Evolutionary conservation across 805 yeast genomes (phyloP), one percentile per base, ranked within the genome.

Genomic region (Sugiyamaella boreocaroliniensis): DNA sequence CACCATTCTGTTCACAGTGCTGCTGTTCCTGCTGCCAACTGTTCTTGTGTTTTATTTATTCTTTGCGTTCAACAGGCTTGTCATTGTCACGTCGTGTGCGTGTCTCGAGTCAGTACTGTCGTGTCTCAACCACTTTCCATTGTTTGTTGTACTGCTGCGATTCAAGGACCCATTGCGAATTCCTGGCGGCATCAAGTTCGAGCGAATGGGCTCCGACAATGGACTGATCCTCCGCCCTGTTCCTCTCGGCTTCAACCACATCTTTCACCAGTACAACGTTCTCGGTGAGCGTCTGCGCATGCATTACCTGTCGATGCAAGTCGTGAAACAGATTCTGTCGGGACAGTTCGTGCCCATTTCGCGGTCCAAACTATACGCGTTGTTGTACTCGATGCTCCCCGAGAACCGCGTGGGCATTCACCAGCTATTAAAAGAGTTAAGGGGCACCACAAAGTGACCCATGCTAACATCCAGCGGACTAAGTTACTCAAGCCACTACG

Each of bases 21-120:
- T 87, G 49, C 69, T 85, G 0, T 86, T 89, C 59, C 71, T 95
- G 34, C 67, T 89, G 48, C 99, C 99, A 0, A 93, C 99, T 0
- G 85, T 89, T 1, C 65, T 83, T 59, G 93, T 93, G 12, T 93
- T 90, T 64, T 93, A 93, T 64, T 59, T 82, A 15, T 78, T 83
- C 19, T 92, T 89, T 67, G 85, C 87, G 5, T 55, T 76, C 0
- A 71, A 83, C 4, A 73, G 89, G 51, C 62, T 89, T 37, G 56
- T 74, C 0, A 73, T 80, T 3, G 69, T 87, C 43, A 51, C 72
- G 2, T 49, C 75, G 1, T 70, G 78, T 40, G 81, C 83, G 16
- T 48, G 71, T 1, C 66, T 85, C 19, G 93, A 88, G 58, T 71
- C 83, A 43, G 47, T 74, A 0, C 74, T 88, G 57, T 80, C 90